A percentile compares a stretch with the other conserved stretches of the same genome.
Evolutionary conservation across 371 early-diverging fungal genomes (phyloP).

Genomic region (Mucor mucedo): DNA sequence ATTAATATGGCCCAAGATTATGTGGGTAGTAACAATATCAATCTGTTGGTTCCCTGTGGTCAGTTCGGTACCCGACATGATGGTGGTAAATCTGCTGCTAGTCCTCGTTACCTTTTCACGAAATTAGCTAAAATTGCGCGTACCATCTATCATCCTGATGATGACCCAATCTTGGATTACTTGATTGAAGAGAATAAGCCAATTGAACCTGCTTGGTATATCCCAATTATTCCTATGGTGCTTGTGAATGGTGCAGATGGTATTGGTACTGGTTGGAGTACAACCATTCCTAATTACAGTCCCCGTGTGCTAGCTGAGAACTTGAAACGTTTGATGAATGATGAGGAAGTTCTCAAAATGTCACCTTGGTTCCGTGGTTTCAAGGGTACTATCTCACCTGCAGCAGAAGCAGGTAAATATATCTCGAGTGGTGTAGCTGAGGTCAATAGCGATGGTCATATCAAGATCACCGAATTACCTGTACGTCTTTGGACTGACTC

Average conservation of each 20-base stretch:
- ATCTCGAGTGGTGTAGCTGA: constrained; percentile 76
- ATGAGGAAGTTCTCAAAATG: constrained; percentile 80
- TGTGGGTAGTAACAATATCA: constrained; percentile 98
- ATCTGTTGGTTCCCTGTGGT: constrained; percentile 91
- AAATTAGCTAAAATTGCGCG: constrained; percentile 82
- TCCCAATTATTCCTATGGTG: constrained; percentile 98
- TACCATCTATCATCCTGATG: constrained; percentile 83
- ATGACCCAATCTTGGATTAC: constrained; percentile 91
- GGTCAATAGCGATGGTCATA: constrained; percentile 72
- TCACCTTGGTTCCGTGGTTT: constrained; percentile 98
- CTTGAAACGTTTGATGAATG: constrained; percentile 83
- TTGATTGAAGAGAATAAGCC: constrained; percentile 93
- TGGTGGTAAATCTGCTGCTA: constrained; percentile 99
- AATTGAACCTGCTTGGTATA: constrained; percentile 98
- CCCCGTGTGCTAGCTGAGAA: constrained; percentile 96
- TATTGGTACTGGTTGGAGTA: constrained; percentile 98
- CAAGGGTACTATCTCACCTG: constrained; percentile 71
- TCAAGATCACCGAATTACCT: constrained; percentile 96
- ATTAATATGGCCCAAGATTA: constrained; percentile 98
- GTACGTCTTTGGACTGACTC: constrained; percentile 94
- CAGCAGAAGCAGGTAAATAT: constrained; percentile 63
- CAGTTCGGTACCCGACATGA: constrained; percentile 97
- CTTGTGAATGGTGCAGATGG: constrained; percentile 98
- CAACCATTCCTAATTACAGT: constrained; percentile 85
- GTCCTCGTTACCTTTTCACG: constrained; percentile 98